A percentile compares a stretch with the other conserved stretches of the same genome.
These are phyloP conservation scores for Kluyveromyces sp. DNA, from an alignment of 1,139 yeast species.

Conservation along the genomic window DNA sequence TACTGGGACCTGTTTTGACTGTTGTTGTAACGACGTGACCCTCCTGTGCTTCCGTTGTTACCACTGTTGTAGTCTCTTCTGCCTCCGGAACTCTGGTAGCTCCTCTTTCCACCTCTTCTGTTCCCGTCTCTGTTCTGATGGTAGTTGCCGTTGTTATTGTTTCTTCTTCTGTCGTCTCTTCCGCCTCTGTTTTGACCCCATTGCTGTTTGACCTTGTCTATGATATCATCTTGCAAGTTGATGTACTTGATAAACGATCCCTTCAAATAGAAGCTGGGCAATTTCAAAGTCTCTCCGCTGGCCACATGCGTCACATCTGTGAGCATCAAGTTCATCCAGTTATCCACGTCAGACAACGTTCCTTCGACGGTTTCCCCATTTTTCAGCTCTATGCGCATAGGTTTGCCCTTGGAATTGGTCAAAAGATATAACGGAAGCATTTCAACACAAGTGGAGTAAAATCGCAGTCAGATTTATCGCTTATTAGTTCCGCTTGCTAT, in stretches of 20 bases:
- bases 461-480: too few relatives aligned
- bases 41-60: slow-evolving; percentile 10
- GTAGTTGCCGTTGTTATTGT: slow-evolving; percentile 14
- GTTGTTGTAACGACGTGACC: slow-evolving; percentile 7
- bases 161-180: slow-evolving; percentile 33
- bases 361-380: slow-evolving; percentile 90
- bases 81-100: slow-evolving; percentile 13
- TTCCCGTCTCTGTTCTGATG: slow-evolving; percentile 15
- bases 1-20: slow-evolving; percentile 2
- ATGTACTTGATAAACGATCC: slow-evolving; percentile 74
- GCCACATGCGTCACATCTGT: slow-evolving; percentile 65
- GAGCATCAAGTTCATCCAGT: slow-evolving; percentile 92
- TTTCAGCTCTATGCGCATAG: slow-evolving; percentile 83
- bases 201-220: slow-evolving; percentile 72
- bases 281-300: slow-evolving; percentile 59
- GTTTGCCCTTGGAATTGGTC: slow-evolving; percentile 86
- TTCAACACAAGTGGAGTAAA: background rate
- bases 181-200: slow-evolving; percentile 28
- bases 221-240: slow-evolving; percentile 60
- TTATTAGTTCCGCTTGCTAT: too few relatives aligned
- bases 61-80: slow-evolving; percentile 10
- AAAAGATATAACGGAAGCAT: slow-evolving; percentile 84
- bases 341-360: slow-evolving; percentile 75
- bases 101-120: slow-evolving; percentile 22
- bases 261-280: slow-evolving; percentile 75